phyloP scores from a whole-genome alignment of 169 alveolate genomes.

The Plasmodium vivax region DNA sequence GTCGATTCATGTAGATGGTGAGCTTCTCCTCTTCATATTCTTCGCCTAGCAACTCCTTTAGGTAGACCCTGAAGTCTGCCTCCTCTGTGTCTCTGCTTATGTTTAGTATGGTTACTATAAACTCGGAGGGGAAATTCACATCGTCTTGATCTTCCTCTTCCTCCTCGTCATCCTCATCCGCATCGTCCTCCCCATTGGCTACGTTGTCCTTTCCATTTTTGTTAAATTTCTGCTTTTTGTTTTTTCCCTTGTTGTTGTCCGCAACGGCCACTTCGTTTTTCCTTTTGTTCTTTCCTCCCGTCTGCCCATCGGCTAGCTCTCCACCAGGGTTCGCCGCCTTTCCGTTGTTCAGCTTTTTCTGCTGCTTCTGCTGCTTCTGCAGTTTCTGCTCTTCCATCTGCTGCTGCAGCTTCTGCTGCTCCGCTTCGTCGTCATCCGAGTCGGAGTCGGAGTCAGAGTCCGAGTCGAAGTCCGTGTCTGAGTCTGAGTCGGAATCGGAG shows the following conservation, averaged over 20 bases:
- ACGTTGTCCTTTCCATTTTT: not conserved
- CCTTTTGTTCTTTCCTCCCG: constrained; percentile 37
- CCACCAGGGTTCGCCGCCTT: not conserved
- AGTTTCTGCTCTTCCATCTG: not conserved
- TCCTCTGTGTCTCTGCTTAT: constrained; percentile 21
- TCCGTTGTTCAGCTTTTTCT: not conserved
- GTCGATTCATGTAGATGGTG: not conserved
- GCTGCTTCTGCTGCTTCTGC: not conserved
- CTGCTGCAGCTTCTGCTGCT: not conserved
- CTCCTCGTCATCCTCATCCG: not conserved
- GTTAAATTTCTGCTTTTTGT: constrained; percentile 22
- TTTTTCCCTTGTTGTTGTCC: constrained; percentile 16
- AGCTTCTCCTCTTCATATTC: constrained; percentile 18
- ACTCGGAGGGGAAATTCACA: not conserved
- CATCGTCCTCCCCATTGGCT: not conserved
- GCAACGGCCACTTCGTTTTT: not conserved
- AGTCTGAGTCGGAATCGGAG: constrained; percentile 7
- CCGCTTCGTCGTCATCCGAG: not conserved
- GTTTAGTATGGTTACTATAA: constrained; percentile 13
- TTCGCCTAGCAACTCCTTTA: constrained; percentile 3
- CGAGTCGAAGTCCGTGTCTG: constrained; percentile 3
- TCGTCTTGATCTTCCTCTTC: not conserved
- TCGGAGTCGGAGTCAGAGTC: constrained; percentile 19
- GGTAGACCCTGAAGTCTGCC: constrained; percentile 5
- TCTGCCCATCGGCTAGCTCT: not conserved